Base-by-base conservation (phyloP, 78 protist genomes). In the Monocercomonoides exilis region DNA sequence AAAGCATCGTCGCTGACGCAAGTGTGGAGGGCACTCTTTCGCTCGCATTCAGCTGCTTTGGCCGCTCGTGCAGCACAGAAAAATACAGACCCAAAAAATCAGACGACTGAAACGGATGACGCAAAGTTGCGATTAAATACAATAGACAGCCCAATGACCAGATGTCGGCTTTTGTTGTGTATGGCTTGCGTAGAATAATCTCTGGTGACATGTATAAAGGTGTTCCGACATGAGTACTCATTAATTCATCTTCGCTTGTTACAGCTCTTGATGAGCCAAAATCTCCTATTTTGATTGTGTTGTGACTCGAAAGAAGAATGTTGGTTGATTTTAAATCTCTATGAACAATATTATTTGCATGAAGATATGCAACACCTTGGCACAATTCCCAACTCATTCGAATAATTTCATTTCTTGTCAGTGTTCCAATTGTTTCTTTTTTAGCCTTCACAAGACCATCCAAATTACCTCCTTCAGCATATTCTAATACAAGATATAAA, bases 131-230 rank as follows among this genome's bases (percentile, higher is more conserved):
- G 5, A 79, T 33, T 5, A 6, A 4, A 21, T 79, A 79, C 42
- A 79, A 41, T 5, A 79, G 82, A 41, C 82, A 79, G 4, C 82
- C 82, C 4, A 79, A 41, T 4, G 82, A 79, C 82, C 82, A 79
- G 42, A 79, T 79, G 11, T 79, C 82, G 6, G 82, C 82, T 6
- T 6, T 21, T 29, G 82, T 33, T 33, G 82, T 38, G 82, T 79
- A 79, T 21, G 21, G 6, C 82, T 79, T 79, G 43, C 21, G 6
- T 33, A 79, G 82, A 41, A 79, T 79, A 32, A 79, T 79, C 11
- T 79, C 82, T 5, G 82, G 82, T 5, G 82, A 29, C 82, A 79
- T 79, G 82, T 79, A 79, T 32, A 79, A 41, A 4, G 82, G 82
- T 41, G 82, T 79, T 21, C 82, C 82, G 11, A 79, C 21, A 21